Base-by-base conservation (phyloP, 768 basidiomycete genomes). In the Phanerochaete sordida region DNA sequence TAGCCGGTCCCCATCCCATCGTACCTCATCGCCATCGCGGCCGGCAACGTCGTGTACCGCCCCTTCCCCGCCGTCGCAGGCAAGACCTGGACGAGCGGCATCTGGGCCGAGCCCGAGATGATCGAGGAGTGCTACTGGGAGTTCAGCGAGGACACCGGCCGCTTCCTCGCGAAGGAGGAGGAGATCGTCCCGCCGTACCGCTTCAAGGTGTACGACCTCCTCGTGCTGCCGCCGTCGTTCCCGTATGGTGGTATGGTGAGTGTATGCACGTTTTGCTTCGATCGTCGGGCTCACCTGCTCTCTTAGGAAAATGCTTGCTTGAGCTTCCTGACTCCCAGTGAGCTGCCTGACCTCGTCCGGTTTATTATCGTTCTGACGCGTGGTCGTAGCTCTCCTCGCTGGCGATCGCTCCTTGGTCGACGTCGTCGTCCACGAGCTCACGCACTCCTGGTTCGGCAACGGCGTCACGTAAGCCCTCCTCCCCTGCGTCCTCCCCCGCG, bases 381-480 rank as follows among this genome's bases (percentile, higher is more conserved):
- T 56, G 30, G 48, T 33, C 27, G n/a, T 67, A 86, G 91, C 93
- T 3, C 79, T 97, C 3, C 77, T 98, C 45, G 85, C 94, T 5
- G 93, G 93, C 0, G 96, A 98, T 69, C 84, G 91, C 43, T 83
- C 86, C 4, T 77, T 94, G 12, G 66, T 93, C 8, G 92, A 95
- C 68, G 92, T 96, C 13, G 87, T 94, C 12, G 90, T 93, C 0
- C 91, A 96, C 74, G 93, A 94, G 69, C 75, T 88, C 30, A 86
- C 87, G 0, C 91, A 98, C 68, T 91, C 90, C 1, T 97, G 88
- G 86, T 95, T 93, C 60, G 93, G 93, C 19, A 95, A 95, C 68
- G 90, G 91, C 24, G 84, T 93, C 59, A 92, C 90, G 88, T 81
- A 68, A 60, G 79, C 68, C 1, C 26, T 24, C 3, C 30, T 26